Evolutionary conservation across 1,139 yeast genomes (phyloP), one percentile per base, ranked within the genome.

Genomic region (Geotrichum histeridarum): DNA sequence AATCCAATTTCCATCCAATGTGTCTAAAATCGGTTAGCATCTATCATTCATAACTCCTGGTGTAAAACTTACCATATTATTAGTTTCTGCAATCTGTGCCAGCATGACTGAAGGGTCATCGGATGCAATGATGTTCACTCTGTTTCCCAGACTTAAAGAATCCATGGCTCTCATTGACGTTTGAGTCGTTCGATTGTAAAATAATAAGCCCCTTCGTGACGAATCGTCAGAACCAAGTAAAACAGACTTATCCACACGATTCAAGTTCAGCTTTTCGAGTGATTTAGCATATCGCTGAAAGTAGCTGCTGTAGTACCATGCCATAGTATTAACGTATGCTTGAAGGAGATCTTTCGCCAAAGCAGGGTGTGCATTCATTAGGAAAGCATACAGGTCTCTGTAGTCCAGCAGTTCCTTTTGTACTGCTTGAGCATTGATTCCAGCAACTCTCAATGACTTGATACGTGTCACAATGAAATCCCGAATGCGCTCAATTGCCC

Each of bases 241-340:
- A 55, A 77, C 76, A 36, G 73, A 73, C 56, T 72, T 75, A 62
- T 82, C 90, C 30, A 82, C 77, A 35, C 72, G 71, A 54, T 77
- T 77, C 22, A 80, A 63, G 53, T 76, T 79, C 56, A 86, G 70
- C 59, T 82, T 82, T 58, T 88, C 87, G 56, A 93, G 72, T 1
- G 95, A 84, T 61, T 85, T 80, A 51, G 85, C 72, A 69, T 91
- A 93, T 61, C 93, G 82, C 27, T 85, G 83, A 66, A 93, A 91
- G 61, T 86, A 80, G 53, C 86, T 78, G 57, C 78, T 77, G 67
- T 93, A 93, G 71, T 93, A 93, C 99, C 99, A 93, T 63, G 80
- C 77, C 89, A 91, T 90, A 1, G 98, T 91, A 64, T 82, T 84
- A 11, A 84, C 73, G 67, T 93, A 93, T 0, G 97, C 98, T 62